Evolutionary conservation across 176 grass and related monocot species (phyloP).

Genomic region (Carex kokanica): DNA sequence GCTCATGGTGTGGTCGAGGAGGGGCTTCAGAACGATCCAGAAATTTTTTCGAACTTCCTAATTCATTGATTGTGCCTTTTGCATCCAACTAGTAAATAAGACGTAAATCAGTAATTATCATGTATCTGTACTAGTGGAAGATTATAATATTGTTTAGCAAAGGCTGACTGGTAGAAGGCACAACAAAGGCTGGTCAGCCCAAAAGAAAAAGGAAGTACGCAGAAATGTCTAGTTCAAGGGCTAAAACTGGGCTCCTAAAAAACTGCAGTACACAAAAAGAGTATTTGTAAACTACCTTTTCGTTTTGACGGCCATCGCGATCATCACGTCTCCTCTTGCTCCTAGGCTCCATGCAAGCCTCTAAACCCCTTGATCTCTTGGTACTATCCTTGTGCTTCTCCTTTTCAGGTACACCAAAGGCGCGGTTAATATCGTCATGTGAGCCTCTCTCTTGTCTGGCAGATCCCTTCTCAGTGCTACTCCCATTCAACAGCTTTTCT

Average conservation of each 20-base stretch:
- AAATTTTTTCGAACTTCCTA: conserved; percentile 55
- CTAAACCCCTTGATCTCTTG: conserved; percentile 62
- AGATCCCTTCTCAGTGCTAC: conserved; percentile 44
- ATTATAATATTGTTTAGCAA: neutral
- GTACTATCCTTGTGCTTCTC: conserved; percentile 70
- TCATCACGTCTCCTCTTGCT: conserved; percentile 80
- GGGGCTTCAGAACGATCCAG: conserved; percentile 22
- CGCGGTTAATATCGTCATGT: conserved; percentile 42
- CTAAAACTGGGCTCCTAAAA: neutral
- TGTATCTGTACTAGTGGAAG: neutral
- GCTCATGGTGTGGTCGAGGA: conserved; percentile 23
- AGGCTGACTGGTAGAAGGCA: neutral
- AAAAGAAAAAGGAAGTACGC: neutral
- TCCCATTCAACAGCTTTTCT: conserved; percentile 55
- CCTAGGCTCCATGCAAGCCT: conserved; percentile 24
- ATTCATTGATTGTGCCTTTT: conserved; percentile 39
- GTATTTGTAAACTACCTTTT: conserved; percentile 66
- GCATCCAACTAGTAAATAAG: conserved; percentile 23
- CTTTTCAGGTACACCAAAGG: conserved; percentile 52
- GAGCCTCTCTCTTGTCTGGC: conserved; percentile 66
- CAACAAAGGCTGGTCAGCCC: too few relatives aligned
- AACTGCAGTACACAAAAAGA: neutral
- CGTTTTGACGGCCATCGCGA: conserved; percentile 39
- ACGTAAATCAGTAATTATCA: neutral
- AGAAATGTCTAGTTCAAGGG: neutral